Evolutionary conservation across 2,329 filamentous ascomycete genomes (phyloP).

Genomic region (Exophiala phaeomuriformis): DNA sequence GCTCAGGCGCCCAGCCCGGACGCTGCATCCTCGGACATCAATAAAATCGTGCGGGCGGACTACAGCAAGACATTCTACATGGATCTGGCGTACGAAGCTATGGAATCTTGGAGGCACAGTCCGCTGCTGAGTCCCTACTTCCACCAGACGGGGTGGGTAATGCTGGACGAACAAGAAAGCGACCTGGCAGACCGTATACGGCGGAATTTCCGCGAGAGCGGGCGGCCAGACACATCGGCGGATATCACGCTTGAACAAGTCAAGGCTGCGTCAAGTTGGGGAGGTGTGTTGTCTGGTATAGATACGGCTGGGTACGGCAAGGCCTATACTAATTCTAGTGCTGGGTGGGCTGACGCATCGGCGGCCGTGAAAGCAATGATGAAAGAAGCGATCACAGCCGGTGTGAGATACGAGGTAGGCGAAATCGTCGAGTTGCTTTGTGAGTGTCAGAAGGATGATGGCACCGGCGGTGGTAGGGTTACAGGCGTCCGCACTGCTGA

Average conservation of each 20-base stretch:
- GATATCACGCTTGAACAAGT: conserved; percentile 41
- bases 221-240: conserved; percentile 35
- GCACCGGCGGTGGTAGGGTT: conserved; percentile 21
- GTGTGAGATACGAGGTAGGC: conserved; percentile 41
- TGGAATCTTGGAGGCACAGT: conserved; percentile 53
- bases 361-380: conserved; percentile 41
- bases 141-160: conserved; percentile 55
- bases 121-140: conserved; percentile 52
- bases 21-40: conserved; percentile 66
- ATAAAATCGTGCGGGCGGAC: conserved; percentile 64
- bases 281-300: conserved; percentile 35
- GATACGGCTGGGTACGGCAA: conserved; percentile 35
- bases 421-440: conserved; percentile 42
- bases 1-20: conserved; percentile 43
- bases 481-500: conserved; percentile 45
- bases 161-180: conserved; percentile 44
- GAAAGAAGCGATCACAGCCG: conserved; percentile 38
- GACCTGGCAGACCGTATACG: conserved; percentile 47
- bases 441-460: conserved; percentile 2
- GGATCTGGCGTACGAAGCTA: conserved; percentile 57
- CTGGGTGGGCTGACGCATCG: conserved; percentile 49
- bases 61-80: conserved; percentile 60
- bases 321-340: conserved; percentile 45
- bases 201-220: conserved; percentile 46
- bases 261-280: conserved; percentile 33